These are phyloP conservation scores for Diaporthe citri DNA, from an alignment of 2,329 filamentous ascomycete species.

Conservation along the genomic window DNA sequence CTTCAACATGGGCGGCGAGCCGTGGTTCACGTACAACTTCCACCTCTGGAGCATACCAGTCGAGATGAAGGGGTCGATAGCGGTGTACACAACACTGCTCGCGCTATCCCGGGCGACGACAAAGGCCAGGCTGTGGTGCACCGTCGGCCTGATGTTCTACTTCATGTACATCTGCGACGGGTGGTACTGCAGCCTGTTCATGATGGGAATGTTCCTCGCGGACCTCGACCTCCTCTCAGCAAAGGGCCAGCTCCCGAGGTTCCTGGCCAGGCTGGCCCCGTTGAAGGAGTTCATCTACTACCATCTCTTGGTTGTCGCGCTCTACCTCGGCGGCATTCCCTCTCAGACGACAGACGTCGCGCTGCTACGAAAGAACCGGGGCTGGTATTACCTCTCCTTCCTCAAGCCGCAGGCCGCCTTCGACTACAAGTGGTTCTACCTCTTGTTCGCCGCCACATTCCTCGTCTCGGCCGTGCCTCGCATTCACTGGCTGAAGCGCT, in stretches of 20 bases:
- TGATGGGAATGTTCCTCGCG: slow-evolving; percentile 71
- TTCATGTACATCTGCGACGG: slow-evolving; percentile 78
- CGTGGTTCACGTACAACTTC: slow-evolving; percentile 69
- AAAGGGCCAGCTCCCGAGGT: slow-evolving; percentile 62
- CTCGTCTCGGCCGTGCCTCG: slow-evolving; percentile 68
- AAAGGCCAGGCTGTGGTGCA: slow-evolving; percentile 67
- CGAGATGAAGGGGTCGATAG: slow-evolving; percentile 74
- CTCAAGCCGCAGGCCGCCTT: slow-evolving; percentile 76
- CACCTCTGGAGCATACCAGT: slow-evolving; percentile 75
- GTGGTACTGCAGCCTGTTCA: slow-evolving; percentile 71
- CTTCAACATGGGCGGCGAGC: slow-evolving; percentile 68
- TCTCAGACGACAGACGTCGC: slow-evolving; percentile 61
- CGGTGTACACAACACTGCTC: slow-evolving; percentile 69
- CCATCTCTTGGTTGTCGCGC: slow-evolving; percentile 62
- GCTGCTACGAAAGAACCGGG: slow-evolving; percentile 65
- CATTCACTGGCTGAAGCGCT: slow-evolving; percentile 68
- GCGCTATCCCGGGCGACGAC: slow-evolving; percentile 68
- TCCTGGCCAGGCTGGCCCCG: slow-evolving; percentile 59
- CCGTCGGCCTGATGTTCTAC: slow-evolving; percentile 69
- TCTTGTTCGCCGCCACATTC: slow-evolving; percentile 71
- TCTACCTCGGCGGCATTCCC: slow-evolving; percentile 73
- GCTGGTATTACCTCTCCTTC: slow-evolving; percentile 71
- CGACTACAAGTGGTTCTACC: slow-evolving; percentile 77
- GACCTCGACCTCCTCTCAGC: slow-evolving; percentile 69
- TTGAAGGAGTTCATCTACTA: slow-evolving; percentile 66